phyloP scores from a whole-genome alignment of 1,284 basidiomycete genomes.

The Malassezia globosa region DNA sequence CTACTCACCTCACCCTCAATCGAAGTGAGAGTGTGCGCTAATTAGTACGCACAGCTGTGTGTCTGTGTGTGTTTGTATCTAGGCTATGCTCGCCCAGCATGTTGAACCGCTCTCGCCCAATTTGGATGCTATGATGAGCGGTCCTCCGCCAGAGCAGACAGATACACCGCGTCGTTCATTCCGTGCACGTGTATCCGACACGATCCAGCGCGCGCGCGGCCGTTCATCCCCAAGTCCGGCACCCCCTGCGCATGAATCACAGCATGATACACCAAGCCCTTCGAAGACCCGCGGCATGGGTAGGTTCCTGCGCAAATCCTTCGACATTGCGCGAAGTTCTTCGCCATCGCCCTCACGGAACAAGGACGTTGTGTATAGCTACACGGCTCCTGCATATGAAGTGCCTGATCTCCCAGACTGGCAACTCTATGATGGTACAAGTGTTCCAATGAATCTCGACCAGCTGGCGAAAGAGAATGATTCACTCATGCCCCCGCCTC shows the following conservation, averaged over 20 bases:
- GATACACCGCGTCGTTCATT: conserved; percentile 11
- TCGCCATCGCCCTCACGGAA: conserved; percentile 5
- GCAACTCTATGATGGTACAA: conserved; percentile 15
- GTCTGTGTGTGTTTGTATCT: too few species aligned
- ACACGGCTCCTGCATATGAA: conserved; percentile 8
- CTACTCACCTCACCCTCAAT: too few species aligned
- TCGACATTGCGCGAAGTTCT: conserved; percentile 2
- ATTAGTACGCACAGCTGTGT: too few species aligned
- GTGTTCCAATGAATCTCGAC: conserved; percentile 1
- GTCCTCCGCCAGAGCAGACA: neutral
- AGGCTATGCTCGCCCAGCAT: conserved; percentile 2
- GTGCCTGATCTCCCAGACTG: conserved; percentile 15
- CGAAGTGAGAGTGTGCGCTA: too few species aligned
- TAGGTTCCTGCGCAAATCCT: conserved; percentile 6
- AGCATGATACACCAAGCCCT: neutral
- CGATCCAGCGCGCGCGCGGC: conserved; percentile 15
- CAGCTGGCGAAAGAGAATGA: neutral
- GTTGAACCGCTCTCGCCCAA: conserved; percentile 16
- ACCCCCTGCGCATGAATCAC: neutral
- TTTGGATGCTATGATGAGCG: conserved; percentile 12
- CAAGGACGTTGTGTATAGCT: conserved; percentile 7
- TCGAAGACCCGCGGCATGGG: conserved; percentile 6
- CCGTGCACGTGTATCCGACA: conserved; percentile 12
- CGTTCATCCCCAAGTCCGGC: conserved; percentile 7
- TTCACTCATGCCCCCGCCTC: neutral